Evolutionary conservation across 2,329 filamentous ascomycete species (phyloP), one percentile per base, ranked within the genome.

Genomic region (Mycocentrospora acerina): DNA sequence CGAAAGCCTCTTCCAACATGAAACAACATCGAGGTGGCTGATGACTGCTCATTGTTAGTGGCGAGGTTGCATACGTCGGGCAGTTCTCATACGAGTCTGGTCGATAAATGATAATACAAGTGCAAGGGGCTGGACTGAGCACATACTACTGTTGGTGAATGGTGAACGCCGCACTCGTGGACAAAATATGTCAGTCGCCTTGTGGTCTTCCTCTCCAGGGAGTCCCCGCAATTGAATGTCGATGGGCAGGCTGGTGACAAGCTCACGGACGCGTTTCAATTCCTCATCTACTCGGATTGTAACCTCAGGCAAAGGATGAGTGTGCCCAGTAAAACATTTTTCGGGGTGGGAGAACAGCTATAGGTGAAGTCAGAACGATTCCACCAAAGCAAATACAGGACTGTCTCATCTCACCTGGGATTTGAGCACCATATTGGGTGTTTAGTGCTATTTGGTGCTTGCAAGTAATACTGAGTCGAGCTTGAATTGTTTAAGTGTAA

Each of bases 1-100:
- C 3, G 57, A 57, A 3, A 69, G 32, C 4, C 55, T 52, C 40
- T 61, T 69, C 67, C 67, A 70, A 29, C 56, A 66, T 6, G 60
- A 56, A 3, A 62, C 44, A 4, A 61, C 44, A 35, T 69, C 66
- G 17, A 68, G 51, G 38, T 66, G 59, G 18, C 49, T 57, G 32
- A 60, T 37, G 4, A 37, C 37, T 32, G 37, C 37, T 34, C 4
- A 12, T 9, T n/a, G 17, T 37, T 24, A 46, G 48, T 33, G 13
- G 15, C 16, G 8, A 18, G 15, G 12, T 18, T 12, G 3, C 10
- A 9, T 3, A 31, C 12, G 7, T 16, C 5, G 15, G 10, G 19
- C 9, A 22, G 5, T 22, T 9, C 19, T 22, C 5, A 22, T 22
- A 9, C 19, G 9, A 22, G 5, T 22, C 19, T 22, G 29, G 17